Conservation (phyloP, 2,329 filamentous ascomycete species). For the Fusarium pseudocircinatum region DNA sequence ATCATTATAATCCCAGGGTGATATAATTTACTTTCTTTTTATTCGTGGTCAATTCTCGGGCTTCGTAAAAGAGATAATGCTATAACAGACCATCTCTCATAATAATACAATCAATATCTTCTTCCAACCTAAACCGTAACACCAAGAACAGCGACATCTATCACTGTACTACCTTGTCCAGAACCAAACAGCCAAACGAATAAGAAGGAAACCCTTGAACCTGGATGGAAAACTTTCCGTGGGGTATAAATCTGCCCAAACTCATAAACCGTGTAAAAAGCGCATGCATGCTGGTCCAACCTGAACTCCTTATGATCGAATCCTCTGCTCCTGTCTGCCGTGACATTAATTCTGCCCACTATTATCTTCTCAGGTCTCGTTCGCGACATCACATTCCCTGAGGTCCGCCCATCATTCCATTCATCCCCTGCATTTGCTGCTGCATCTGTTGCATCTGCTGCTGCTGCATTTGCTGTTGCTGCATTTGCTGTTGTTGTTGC, state of each 20-base stretch:
- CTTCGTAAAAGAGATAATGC: neutral
- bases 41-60: neutral
- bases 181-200: slow-evolving; percentile 1
- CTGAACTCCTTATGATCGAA: slow-evolving; percentile 35
- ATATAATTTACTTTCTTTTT: neutral
- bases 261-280: slow-evolving; percentile 23
- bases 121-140: slow-evolving; percentile 25
- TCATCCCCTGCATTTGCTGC: slow-evolving; percentile 41
- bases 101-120: slow-evolving; percentile 10
- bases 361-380: neutral
- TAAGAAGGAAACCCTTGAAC: slow-evolving; percentile 29
- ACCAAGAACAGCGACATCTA: slow-evolving; percentile 22
- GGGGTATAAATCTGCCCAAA: slow-evolving; percentile 47
- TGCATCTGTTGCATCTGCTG: slow-evolving; percentile 42
- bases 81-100: neutral
- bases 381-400: slow-evolving; percentile 55
- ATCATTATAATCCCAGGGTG: neutral
- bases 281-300: slow-evolving; percentile 15
- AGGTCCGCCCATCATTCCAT: slow-evolving; percentile 62
- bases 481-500: slow-evolving; percentile 43
- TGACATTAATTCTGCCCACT: slow-evolving; percentile 14
- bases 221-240: slow-evolving; percentile 41
- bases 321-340: slow-evolving; percentile 10
- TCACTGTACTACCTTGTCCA: slow-evolving; percentile 24
- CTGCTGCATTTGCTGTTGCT: slow-evolving; percentile 37